Conservation (phyloP, 2,329 filamentous ascomycete species). For the Sarocladium brachiariae region DNA sequence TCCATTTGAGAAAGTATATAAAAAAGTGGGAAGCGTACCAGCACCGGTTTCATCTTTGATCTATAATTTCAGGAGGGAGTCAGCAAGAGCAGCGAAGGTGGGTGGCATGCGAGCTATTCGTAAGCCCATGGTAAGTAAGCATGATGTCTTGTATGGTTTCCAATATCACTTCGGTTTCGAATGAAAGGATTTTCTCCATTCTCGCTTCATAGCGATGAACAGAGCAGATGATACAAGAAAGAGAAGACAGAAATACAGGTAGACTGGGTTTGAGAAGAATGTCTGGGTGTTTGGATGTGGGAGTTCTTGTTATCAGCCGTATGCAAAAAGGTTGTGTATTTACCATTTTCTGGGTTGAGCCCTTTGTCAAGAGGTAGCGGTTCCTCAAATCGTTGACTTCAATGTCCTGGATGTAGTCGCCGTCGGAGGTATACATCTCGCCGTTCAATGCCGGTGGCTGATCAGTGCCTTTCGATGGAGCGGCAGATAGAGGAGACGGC, state of each 20-base stretch:
- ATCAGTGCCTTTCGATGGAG: slow-evolving; percentile 21
- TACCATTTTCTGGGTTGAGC: slow-evolving; percentile 99
- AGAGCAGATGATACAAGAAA: slow-evolving; percentile 19
- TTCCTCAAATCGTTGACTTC: slow-evolving; percentile 98
- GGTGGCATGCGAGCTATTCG: slow-evolving; percentile 53
- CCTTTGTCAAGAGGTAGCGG: slow-evolving; percentile 94
- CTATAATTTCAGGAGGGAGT: slow-evolving; percentile 84
- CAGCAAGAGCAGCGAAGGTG: slow-evolving; percentile 85
- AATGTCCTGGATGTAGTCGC: slow-evolving; percentile 97
- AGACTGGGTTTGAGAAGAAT: too few species aligned
- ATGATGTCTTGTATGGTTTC: slow-evolving; percentile 48
- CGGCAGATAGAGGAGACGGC: slow-evolving; percentile 34
- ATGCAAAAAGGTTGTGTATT: slow-evolving; percentile 55
- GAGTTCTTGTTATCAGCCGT: too few species aligned
- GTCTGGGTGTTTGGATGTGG: slow-evolving; percentile 7
- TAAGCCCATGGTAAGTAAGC: slow-evolving; percentile 63
- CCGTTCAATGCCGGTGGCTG: slow-evolving; percentile 60
- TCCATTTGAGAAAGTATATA: slow-evolving; percentile 37
- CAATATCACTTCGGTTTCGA: background rate
- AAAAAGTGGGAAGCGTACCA: slow-evolving; percentile 63
- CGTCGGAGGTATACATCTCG: slow-evolving; percentile 90
- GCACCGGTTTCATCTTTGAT: slow-evolving; percentile 99
- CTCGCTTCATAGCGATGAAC: too few species aligned
- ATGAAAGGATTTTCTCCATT: too few species aligned
- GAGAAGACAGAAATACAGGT: slow-evolving; percentile 14